Percentiles rank a stretch among this genome's conserved stretches.
Conservation (phyloP, 2,329 filamentous ascomycete species). For the Talaromyces sp. region DNA sequence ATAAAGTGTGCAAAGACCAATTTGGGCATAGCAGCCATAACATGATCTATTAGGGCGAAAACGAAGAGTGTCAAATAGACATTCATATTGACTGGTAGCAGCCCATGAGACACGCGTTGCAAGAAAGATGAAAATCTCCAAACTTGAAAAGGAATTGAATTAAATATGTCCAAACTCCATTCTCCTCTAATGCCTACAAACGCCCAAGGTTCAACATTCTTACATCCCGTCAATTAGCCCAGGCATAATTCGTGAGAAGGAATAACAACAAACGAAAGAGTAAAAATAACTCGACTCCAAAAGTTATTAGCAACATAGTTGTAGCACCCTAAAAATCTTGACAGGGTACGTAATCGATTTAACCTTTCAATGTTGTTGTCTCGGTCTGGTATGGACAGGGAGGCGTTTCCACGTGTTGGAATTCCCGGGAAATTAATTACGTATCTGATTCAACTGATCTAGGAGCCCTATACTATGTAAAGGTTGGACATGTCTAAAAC, state of each 20-base stretch:
- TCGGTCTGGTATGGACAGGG: conserved; percentile 19
- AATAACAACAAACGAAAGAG: not conserved
- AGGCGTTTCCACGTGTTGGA: conserved; percentile 18
- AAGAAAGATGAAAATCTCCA: not conserved
- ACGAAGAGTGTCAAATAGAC: conserved; percentile 17
- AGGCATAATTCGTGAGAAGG: too few species aligned
- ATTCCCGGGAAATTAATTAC: conserved; percentile 18
- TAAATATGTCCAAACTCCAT: not conserved
- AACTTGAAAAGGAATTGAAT: not conserved
- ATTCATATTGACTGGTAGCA: conserved; percentile 5
- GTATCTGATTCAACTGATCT: not conserved
- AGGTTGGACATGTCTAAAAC: not conserved
- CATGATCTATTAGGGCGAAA: conserved; percentile 11
- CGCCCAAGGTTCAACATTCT: conserved; percentile 3
- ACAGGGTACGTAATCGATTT: not conserved
- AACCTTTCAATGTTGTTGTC: conserved; percentile 12
- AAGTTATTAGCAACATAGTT: not conserved
- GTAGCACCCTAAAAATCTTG: not conserved
- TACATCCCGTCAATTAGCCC: not conserved
- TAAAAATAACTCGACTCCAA: not conserved
- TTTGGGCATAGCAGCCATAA: conserved; percentile 15
- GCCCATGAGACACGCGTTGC: not conserved
- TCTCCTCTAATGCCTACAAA: not conserved
- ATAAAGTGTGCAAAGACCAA: conserved; percentile 32
- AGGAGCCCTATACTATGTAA: not conserved